Base-by-base conservation (phyloP, 1,284 basidiomycete genomes). In the Sporisorium sorghi region DNA sequence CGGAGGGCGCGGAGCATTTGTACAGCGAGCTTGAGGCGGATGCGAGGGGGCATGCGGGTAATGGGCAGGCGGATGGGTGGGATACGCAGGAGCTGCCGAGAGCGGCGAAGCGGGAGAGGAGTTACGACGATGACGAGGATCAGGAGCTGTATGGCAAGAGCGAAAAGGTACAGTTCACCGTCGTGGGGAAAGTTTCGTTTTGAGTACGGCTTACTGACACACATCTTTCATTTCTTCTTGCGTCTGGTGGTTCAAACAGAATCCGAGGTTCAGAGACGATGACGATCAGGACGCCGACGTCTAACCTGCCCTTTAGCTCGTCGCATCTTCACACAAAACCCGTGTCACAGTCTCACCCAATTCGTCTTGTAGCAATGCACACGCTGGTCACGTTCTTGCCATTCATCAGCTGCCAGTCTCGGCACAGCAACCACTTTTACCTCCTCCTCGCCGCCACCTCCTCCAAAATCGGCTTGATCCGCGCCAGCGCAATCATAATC, bases 81-180 rank as follows among this genome's bases (percentile, higher is more conserved):
- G 50, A 40, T 5, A 19, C 26, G 5, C 19, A 19, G 43, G n/a
- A n/a, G n/a, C n/a, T n/a, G n/a, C 30, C 33, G 4, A 42, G 28
- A 4, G 39, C 21, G 10, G 35, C 37, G 3, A 90, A 49, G 90
- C 91, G 5, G 89, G 91, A 61, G 90, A 91, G 63, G 15, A 68
- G 65, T 49, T 67, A 68, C 47, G 70, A 68, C 19, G 63, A 72
- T 21, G 68, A 71, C 0, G 70, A 73, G 37, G 70, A 73, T 42
- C 35, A 67, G 30, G 54, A 67, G 28, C 49, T 73, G 19, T 73
- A 73, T 42, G 70, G 70, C 0, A 55, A 64, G 30, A 46, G 35
- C 14, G 64, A 73, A 33, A 73, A 68, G 35, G 35, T 37, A 37
- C n/a, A n/a, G n/a, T n/a, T n/a, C n/a, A n/a, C n/a, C n/a, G n/a